Evolutionary conservation across 305 asterid species (phyloP).

Genomic region (Stenogyne calaminthoides): DNA sequence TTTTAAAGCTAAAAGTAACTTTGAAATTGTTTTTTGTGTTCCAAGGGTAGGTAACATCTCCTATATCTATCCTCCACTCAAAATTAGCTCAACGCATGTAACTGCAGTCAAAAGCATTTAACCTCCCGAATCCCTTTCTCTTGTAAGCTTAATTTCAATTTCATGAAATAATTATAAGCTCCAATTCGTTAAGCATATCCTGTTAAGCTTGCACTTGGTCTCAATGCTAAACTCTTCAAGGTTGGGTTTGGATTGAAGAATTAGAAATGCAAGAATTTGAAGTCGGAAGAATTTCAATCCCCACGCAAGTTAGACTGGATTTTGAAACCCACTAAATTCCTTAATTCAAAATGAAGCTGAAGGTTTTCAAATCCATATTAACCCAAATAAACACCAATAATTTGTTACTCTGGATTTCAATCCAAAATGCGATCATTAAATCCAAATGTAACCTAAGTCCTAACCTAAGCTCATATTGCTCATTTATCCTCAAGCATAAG

Average conservation of each 20-base stretch:
- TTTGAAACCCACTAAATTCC: not conserved
- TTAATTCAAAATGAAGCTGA: not conserved
- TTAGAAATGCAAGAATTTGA: not conserved
- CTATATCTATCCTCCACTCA: not conserved
- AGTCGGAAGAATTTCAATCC: not conserved
- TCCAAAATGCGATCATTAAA: not conserved
- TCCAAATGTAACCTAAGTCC: not conserved
- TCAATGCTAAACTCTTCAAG: not conserved
- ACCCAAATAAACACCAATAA: not conserved
- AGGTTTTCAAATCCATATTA: not conserved
- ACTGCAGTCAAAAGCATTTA: conserved; percentile 1
- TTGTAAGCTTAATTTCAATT: not conserved
- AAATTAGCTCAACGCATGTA: not conserved
- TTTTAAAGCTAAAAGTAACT: conserved; percentile 15
- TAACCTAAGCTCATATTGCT: not conserved
- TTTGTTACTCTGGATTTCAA: not conserved
- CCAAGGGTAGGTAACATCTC: conserved; percentile 5
- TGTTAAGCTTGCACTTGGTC: not conserved
- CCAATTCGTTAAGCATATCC: not conserved
- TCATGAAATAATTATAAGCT: not conserved
- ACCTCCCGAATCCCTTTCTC: not conserved
- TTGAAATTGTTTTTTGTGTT: conserved; percentile 10
- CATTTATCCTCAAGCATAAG: not conserved
- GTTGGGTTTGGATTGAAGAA: not conserved
- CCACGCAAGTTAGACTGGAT: not conserved